Percentiles rank a stretch among this genome's conserved stretches.
Evolutionary conservation across 805 yeast species (phyloP).

Genomic region (Grigorovia yakushimaensis): DNA sequence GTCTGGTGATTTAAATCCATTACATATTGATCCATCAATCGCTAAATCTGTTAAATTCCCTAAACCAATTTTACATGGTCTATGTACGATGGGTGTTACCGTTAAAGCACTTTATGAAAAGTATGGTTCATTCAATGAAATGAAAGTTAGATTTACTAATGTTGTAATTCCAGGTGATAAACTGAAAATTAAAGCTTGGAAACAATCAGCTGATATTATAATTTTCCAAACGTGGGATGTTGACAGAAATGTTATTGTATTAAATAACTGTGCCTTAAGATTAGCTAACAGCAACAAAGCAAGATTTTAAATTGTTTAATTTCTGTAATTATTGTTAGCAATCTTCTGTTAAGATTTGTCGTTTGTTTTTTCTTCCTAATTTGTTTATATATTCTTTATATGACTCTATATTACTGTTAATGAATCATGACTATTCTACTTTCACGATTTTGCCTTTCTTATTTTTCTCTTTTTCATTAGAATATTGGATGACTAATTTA

Average conservation of each 20-base stretch:
- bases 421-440: neutral
- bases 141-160: conserved; percentile 84
- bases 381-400: neutral
- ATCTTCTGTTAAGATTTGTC: no score
- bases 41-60: conserved; percentile 83
- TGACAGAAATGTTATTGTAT: conserved; percentile 69
- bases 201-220: conserved; percentile 51
- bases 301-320: conserved; percentile 22
- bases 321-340: no score
- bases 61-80: conserved; percentile 85
- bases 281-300: conserved; percentile 28
- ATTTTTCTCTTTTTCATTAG: neutral
- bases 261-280: conserved; percentile 80
- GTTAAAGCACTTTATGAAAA: conserved; percentile 68
- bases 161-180: conserved; percentile 94
- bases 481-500: conserved; percentile 11
- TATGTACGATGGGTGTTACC: conserved; percentile 76
- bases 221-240: conserved; percentile 74
- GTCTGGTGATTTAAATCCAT: conserved; percentile 90
- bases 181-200: conserved; percentile 77
- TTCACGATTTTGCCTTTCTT: neutral
- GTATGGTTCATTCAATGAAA: conserved; percentile 72
- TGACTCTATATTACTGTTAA: no score
- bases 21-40: conserved; percentile 86
- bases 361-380: neutral